Base-by-base conservation (phyloP, 805 yeast genomes). In the Blastobotrys attinorum region DNA sequence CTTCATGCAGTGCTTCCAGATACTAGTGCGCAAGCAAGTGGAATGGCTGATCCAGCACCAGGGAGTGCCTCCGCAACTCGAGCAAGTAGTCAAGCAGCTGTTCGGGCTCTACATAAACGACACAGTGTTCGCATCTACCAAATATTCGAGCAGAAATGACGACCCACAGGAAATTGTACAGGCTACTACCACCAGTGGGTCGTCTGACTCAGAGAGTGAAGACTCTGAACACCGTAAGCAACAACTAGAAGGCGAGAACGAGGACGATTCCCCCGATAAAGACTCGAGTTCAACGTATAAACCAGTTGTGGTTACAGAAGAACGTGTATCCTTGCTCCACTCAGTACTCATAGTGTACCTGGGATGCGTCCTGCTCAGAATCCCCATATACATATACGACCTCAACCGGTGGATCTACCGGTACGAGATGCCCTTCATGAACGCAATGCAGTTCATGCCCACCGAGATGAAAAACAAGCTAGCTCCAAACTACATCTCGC, bases 1-100 rank as follows among this genome's bases (percentile, higher is more conserved):
- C 31, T 75, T 65, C 48, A 52, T 72, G 37, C 67, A 64, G 54
- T 63, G 76, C 35, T 64, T 71, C 39, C 89, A 81, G 55, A 51
- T 54, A 29, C 58, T 81, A 2, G 57, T 85, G 32, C 66, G 70
- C 43, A 58, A 60, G 17, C 84, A 81, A 51, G 61, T 70, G 1
- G 56, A 55, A 22, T 62, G 66, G 59, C 52, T 79, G 11, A 61
- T 70, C 2, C 47, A 60, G 2, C 50, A 59, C 4, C 53, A 57
- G 27, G 55, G 57, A 6, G 43, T 54, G n/a, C 54, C 59, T 3
- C 23, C 32, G 18, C 45, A 46, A 22, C 45, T 56, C 3, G 61
- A 54, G 38, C 32, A 18, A 4, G 43, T 54, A 10, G 57, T 48
- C 2, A 45, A 46, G 21, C 44, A 48, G 4, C 38, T 53, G 23